Evolutionary conservation across 2,329 filamentous ascomycete genomes (phyloP).

Genomic region (Talaromyces sp.): DNA sequence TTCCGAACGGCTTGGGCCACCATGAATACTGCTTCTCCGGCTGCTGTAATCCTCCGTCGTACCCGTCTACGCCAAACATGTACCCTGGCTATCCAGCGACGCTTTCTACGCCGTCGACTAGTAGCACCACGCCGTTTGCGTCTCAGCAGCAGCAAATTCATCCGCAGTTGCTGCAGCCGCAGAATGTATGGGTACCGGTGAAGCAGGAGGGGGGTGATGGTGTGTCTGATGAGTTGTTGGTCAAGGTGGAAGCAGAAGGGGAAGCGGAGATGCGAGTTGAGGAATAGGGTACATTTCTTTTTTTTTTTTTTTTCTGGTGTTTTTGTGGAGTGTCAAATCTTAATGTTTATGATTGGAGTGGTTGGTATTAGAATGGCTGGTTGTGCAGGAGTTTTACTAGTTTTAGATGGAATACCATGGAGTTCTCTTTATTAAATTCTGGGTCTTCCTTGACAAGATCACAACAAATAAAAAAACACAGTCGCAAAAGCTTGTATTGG

Average conservation of each 20-base stretch:
- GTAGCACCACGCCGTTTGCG: background rate
- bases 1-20: background rate
- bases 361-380: background rate
- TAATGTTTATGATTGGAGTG: background rate
- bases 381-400: background rate
- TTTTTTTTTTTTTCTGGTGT: background rate
- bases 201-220: constrained; percentile 19
- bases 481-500: background rate
- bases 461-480: background rate
- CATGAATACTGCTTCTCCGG: constrained; percentile 6
- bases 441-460: no score
- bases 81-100: background rate
- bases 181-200: constrained; percentile 18
- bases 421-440: background rate
- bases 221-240: constrained; percentile 12
- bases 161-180: background rate
- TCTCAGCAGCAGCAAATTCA: background rate
- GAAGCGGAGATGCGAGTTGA: background rate
- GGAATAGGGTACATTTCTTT: background rate
- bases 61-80: background rate
- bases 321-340: background rate
- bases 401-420: background rate
- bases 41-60: constrained; percentile 3
- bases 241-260: constrained; percentile 18
- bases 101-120: background rate